A percentile compares a stretch with the other conserved stretches of the same genome.
Evolutionary conservation across 140 eudicot genomes (phyloP).

Genomic region (Cichorium intybus): DNA sequence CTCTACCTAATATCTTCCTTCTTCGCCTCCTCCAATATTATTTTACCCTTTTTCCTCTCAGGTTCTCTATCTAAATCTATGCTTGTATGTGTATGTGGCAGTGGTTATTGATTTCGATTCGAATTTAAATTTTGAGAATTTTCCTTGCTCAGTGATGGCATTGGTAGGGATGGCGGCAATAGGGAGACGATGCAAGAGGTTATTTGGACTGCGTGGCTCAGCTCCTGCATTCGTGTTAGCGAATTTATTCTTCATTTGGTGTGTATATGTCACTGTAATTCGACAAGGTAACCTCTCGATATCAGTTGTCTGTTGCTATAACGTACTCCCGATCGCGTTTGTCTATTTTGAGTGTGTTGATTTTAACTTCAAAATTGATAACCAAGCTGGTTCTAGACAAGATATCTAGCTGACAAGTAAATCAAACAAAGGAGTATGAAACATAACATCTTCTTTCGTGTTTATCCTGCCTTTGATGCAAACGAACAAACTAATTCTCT

Average conservation of each 20-base stretch:
- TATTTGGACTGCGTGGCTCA: conserved; percentile 56
- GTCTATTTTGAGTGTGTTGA: neutral
- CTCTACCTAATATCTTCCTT: conserved; percentile 42
- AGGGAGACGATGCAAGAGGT: conserved; percentile 47
- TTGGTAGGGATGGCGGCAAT: conserved; percentile 35
- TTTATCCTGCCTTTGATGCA: neutral
- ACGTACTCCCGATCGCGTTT: neutral
- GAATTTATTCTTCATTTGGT: conserved; percentile 55
- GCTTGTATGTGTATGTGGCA: neutral
- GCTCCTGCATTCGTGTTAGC: conserved; percentile 69
- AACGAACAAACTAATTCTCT: neutral
- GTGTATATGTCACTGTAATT: conserved; percentile 42
- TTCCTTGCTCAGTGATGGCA: conserved; percentile 38
- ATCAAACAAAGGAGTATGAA: neutral
- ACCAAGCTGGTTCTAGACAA: conserved; percentile 2
- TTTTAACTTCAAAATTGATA: neutral
- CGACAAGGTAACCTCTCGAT: conserved; percentile 43
- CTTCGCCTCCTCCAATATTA: conserved; percentile 32
- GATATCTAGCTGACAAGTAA: neutral
- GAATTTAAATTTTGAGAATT: neutral
- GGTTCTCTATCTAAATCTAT: neutral
- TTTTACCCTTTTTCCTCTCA: conserved; percentile 46
- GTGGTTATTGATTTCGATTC: neutral
- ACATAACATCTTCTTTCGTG: neutral
- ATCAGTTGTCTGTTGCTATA: neutral